These are phyloP conservation scores for Rhodotorula sphaerocarpa DNA, from an alignment of 768 basidiomycete species.

Conservation along the genomic window DNA sequence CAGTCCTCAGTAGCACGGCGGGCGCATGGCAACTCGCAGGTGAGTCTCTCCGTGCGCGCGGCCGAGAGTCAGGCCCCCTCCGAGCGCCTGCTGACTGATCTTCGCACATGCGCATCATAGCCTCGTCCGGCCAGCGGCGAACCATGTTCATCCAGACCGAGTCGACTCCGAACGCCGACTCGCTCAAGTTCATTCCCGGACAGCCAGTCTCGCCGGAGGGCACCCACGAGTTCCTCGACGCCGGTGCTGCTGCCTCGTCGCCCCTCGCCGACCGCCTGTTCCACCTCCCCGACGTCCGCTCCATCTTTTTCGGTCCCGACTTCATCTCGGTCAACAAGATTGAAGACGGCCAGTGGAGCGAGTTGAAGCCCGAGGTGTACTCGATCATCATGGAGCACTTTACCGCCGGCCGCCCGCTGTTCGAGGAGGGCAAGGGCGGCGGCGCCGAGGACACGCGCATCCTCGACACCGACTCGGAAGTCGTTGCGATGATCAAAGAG, in stretches of 20 bases:
- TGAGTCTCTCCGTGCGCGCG: neutral
- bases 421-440: constrained; percentile 60
- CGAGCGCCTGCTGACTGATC: constrained; percentile 14
- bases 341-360: constrained; percentile 71
- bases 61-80: fast-evolving
- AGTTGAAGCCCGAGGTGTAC: constrained; percentile 94
- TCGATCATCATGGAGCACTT: constrained; percentile 95
- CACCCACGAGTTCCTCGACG: constrained; percentile 83
- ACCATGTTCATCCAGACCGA: constrained; percentile 94
- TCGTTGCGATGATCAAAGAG: constrained; percentile 98
- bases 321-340: constrained; percentile 95
- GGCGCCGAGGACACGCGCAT: constrained; percentile 71
- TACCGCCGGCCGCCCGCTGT: constrained; percentile 77
- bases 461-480: constrained; percentile 87
- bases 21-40: neutral
- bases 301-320: constrained; percentile 92
- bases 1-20: fast-evolving
- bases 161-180: constrained; percentile 92
- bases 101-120: too few relatives aligned
- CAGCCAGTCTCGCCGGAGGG: constrained; percentile 76
- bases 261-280: constrained; percentile 91
- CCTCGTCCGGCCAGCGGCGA: constrained; percentile 1
- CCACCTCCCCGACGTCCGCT: constrained; percentile 82
- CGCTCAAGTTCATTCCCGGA: constrained; percentile 95
- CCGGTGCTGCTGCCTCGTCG: constrained; percentile 72